phyloP scores from a whole-genome alignment of 2,329 filamentous ascomycete species.

The Diaporthe sp. region DNA sequence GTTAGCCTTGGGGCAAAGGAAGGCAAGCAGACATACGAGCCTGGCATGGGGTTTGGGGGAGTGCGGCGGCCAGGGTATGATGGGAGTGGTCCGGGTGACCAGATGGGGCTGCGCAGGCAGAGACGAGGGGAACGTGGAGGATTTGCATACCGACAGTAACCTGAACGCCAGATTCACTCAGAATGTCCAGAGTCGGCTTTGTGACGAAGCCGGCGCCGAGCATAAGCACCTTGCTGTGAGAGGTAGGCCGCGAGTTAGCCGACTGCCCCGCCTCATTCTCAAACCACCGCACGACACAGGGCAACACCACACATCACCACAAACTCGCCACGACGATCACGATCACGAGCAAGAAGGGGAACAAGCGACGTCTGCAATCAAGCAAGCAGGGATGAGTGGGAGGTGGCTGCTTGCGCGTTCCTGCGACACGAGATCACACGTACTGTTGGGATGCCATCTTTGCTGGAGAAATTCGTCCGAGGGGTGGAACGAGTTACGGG shows the following conservation, averaged over 20 bases:
- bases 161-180: constrained; percentile 70
- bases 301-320: neutral
- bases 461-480: constrained; percentile 26
- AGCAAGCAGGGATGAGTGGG: constrained; percentile 1
- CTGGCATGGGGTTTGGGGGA: neutral
- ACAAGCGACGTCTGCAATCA: neutral
- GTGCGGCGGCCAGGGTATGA: neutral
- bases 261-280: constrained; percentile 23
- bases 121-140: neutral
- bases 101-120: neutral
- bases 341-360: constrained; percentile 4
- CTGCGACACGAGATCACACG: constrained; percentile 32
- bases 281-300: neutral
- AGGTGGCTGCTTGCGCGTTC: constrained; percentile 1
- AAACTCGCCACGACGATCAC: neutral
- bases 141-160: constrained; percentile 73
- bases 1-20: constrained; percentile 13
- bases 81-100: constrained; percentile 17
- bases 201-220: constrained; percentile 72
- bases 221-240: constrained; percentile 55
- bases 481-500: constrained; percentile 19
- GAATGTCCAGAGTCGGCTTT: constrained; percentile 74
- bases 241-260: constrained; percentile 32
- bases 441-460: constrained; percentile 41
- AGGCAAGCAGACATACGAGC: neutral